These are phyloP conservation scores for Coemansia sp. DNA, from an alignment of 192 early-diverging fungal genomes.

Conservation along the genomic window DNA sequence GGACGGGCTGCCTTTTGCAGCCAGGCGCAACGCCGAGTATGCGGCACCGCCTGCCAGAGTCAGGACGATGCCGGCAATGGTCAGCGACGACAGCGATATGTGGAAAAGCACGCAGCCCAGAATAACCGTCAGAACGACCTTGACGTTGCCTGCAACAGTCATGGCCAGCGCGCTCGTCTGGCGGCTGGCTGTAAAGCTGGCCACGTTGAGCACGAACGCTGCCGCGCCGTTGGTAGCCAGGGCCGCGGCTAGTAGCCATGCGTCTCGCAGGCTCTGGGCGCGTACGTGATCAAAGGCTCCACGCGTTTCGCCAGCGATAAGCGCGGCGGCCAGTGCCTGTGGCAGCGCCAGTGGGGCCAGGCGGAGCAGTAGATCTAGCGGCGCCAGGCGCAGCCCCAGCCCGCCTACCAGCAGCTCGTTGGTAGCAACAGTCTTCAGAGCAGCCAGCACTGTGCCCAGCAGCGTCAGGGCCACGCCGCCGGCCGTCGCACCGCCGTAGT, in stretches of 20 bases:
- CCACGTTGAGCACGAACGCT: constrained; percentile 84
- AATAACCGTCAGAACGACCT: constrained; percentile 50
- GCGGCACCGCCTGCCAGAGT: constrained; percentile 26
- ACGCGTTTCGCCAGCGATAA: constrained; percentile 67
- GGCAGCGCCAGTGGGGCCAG: constrained; percentile 73
- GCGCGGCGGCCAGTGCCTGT: constrained; percentile 64
- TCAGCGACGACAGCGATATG: constrained; percentile 24
- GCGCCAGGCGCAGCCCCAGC: constrained; percentile 61
- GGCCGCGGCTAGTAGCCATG: constrained; percentile 31
- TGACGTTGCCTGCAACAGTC: constrained; percentile 52
- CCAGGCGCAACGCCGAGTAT: constrained; percentile 14
- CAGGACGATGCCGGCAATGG: constrained; percentile 28
- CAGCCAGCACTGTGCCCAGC: constrained; percentile 68
- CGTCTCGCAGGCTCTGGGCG: constrained; percentile 16
- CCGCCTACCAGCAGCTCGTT: constrained; percentile 74
- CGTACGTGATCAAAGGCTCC: no score
- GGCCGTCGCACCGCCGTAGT: constrained; percentile 69
- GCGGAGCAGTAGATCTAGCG: constrained; percentile 71
- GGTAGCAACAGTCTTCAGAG: constrained; percentile 78
- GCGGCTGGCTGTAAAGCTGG: constrained; percentile 81
- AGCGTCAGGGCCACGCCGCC: constrained; percentile 74
- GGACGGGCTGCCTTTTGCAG: neutral
- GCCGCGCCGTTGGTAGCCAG: constrained; percentile 70
- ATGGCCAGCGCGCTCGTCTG: constrained; percentile 69
- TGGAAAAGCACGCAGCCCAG: constrained; percentile 34